Evolutionary conservation across 2,329 filamentous ascomycete species (phyloP).

Genomic region (Fusarium sarcochroum): DNA sequence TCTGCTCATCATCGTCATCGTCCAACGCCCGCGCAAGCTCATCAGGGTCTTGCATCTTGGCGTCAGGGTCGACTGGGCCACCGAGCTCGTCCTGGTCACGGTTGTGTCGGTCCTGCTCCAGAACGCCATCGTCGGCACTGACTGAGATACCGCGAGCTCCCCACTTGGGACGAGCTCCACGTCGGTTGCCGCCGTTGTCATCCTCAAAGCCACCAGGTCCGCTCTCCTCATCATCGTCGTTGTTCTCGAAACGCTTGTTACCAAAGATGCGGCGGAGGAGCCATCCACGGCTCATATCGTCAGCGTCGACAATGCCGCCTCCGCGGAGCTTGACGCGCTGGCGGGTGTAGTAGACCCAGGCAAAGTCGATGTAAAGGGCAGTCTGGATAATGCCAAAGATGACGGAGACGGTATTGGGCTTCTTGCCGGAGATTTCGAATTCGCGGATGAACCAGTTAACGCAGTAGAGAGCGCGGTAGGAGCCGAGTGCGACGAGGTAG

Average conservation of each 20-base stretch:
- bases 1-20: constrained; percentile 64
- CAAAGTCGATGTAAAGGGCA: constrained; percentile 91
- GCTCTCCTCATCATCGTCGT: constrained; percentile 72
- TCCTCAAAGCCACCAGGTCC: constrained; percentile 63
- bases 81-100: constrained; percentile 63
- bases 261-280: constrained; percentile 84
- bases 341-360: constrained; percentile 95
- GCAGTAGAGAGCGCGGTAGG: constrained; percentile 90
- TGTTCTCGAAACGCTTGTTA: constrained; percentile 64
- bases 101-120: constrained; percentile 64
- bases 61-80: constrained; percentile 69
- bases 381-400: constrained; percentile 93
- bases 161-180: constrained; percentile 67
- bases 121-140: constrained; percentile 73
- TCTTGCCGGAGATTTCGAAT: constrained; percentile 69
- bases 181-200: constrained; percentile 47
- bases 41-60: constrained; percentile 76
- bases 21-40: constrained; percentile 73
- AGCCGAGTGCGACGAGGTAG: constrained; percentile 89
- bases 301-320: constrained; percentile 89
- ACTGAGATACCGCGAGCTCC: constrained; percentile 75
- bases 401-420: constrained; percentile 79
- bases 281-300: constrained; percentile 89
- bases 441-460: constrained; percentile 88
- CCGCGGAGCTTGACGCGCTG: constrained; percentile 92